These are phyloP conservation scores for Teratosphaeria nubilosa DNA, from an alignment of 2,329 filamentous ascomycete genomes.

Conservation along the genomic window DNA sequence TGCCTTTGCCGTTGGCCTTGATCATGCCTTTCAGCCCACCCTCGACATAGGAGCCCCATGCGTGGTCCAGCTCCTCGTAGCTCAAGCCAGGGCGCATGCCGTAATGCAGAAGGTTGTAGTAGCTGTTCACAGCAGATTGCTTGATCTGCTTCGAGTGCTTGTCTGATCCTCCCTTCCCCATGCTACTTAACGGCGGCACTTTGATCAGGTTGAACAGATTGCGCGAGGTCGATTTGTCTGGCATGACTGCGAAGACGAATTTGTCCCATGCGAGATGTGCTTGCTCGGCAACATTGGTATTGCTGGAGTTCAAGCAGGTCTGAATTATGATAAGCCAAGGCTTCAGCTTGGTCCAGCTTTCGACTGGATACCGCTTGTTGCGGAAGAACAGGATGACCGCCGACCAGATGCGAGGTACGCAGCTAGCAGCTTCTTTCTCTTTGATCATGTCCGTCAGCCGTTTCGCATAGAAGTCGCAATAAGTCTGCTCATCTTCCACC, in stretches of 20 bases:
- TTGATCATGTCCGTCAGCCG: conserved; percentile 58
- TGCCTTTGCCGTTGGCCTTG: conserved; percentile 37
- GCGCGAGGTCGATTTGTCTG: conserved; percentile 47
- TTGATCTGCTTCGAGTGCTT: conserved; percentile 35
- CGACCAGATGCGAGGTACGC: conserved; percentile 84
- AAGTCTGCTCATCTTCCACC: conserved; percentile 46
- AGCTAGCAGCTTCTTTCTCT: conserved; percentile 47
- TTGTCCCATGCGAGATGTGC: conserved; percentile 81
- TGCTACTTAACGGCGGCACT: conserved; percentile 58
- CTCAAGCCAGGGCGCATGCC: conserved; percentile 61
- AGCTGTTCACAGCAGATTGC: conserved; percentile 57
- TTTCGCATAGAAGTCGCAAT: conserved; percentile 59
- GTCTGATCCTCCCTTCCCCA: conserved; percentile 54
- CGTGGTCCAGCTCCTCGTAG: conserved; percentile 56
- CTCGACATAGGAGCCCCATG: conserved; percentile 68
- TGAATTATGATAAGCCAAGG: conserved; percentile 73
- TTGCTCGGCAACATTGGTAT: conserved; percentile 59
- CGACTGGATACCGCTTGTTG: conserved; percentile 46
- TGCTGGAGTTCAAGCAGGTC: conserved; percentile 70
- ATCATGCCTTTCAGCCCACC: conserved; percentile 53
- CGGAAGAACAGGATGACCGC: conserved; percentile 69
- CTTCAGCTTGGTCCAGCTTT: conserved; percentile 58
- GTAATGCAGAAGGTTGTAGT: conserved; percentile 77
- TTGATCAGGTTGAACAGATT: conserved; percentile 54
- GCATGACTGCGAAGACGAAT: conserved; percentile 63